These are phyloP conservation scores for Karstenula rhodostoma DNA, from an alignment of 2,329 filamentous ascomycete genomes.

Conservation along the genomic window DNA sequence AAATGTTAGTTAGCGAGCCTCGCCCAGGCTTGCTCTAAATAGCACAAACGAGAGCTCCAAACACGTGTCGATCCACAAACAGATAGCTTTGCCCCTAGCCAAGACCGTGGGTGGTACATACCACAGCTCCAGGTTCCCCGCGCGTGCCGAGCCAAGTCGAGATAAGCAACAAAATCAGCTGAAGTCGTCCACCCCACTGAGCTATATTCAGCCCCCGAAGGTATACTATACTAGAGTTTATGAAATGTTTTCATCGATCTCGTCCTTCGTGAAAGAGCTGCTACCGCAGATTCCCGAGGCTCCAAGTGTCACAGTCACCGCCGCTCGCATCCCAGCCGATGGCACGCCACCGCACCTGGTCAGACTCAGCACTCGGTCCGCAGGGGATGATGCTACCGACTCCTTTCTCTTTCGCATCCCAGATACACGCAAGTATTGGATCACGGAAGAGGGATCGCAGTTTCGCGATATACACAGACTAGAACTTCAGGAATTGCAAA, in stretches of 20 bases:
- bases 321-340: constrained; percentile 16
- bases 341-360: constrained; percentile 18
- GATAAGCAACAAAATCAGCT: not conserved
- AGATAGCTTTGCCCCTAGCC: too few species aligned
- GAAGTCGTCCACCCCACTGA: not conserved
- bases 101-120: too few species aligned
- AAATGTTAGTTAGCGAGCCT: too few species aligned
- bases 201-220: not conserved
- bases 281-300: constrained; percentile 31
- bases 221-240: not conserved
- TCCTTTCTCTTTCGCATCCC: constrained; percentile 21
- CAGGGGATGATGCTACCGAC: constrained; percentile 11
- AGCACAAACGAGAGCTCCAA: too few species aligned
- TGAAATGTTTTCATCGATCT: constrained; percentile 1
- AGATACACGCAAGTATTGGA: constrained; percentile 20
- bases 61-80: too few species aligned
- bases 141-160: not conserved
- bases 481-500: constrained; percentile 8
- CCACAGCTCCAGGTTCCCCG: not conserved
- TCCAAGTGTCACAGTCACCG: constrained; percentile 15
- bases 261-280: not conserved
- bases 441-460: constrained; percentile 8
- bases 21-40: too few species aligned
- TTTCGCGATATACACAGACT: constrained; percentile 17
- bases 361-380: constrained; percentile 11